Evolutionary conservation across 2,329 filamentous ascomycete genomes (phyloP), one percentile per base, ranked within the genome.

Genomic region (Colletotrichum kahawae): DNA sequence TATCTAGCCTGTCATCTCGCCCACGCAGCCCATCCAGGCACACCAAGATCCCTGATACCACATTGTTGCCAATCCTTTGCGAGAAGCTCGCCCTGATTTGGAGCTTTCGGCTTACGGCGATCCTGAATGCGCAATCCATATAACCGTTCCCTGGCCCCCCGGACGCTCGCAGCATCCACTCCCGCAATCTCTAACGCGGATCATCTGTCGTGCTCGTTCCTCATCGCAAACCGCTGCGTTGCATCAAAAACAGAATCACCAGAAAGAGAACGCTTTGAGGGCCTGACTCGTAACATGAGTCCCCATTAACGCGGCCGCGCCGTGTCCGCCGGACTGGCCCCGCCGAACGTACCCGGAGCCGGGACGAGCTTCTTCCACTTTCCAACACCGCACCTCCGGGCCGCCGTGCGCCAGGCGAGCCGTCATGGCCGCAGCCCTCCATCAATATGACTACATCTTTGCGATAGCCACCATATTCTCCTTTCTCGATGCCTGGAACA

Each of bases 401-500:
- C 60, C 60, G 16, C 27, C 51, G 69, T 64, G 33, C 31, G 31
- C 51, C 67, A 9, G 36, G 18, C 34, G 27, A 66, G 70, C 65
- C 62, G 65, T 48, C 60, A 85, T 85, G 84, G 80, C 83, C n/a
- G 67, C 21, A 18, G 67, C 7, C 34, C 82, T 91, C 68, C 84
- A 85, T 72, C 87, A 93, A 79, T 93, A 88, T 78, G 88, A 92
- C 82, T 93, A 92, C 81, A 85, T 93, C 76, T 90, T 93, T 78
- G 92, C 90, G 78, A 88, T 93, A 71, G 91, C 89, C 83, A 90
- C 89, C 67, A 88, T 93, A 74, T 93, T 93, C 82, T 90, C 92
- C 74, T 90, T 91, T 79, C 88, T 93, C 57, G 92, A 93, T 81
- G 91, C 91, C 70, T 93, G 90, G 89, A 93, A 92, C 81, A 92